Conservation (phyloP, 805 yeast species). For the Myxozyma sirexii region DNA sequence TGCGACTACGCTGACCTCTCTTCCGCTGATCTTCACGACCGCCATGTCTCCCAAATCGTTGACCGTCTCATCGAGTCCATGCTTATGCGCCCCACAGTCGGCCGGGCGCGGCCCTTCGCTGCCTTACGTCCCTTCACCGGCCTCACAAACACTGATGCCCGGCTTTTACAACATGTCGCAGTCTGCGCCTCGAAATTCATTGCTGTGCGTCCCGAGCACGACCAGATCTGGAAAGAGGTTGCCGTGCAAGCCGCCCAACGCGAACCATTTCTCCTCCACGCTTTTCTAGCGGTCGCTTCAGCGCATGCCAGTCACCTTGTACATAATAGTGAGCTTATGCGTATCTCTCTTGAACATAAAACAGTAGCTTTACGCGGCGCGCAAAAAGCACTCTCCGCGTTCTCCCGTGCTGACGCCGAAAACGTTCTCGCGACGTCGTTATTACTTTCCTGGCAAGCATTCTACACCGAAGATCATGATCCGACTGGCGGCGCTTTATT, state of each 20-base stretch:
- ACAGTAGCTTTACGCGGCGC: constrained; percentile 24
- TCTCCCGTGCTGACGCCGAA: constrained; percentile 17
- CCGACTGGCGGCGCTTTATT: constrained; percentile 19
- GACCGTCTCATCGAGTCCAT: constrained; percentile 1
- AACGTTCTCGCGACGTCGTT: constrained; percentile 16
- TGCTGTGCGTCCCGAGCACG: constrained; percentile 24
- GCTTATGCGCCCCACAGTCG: not conserved
- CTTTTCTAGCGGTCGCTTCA: constrained; percentile 25
- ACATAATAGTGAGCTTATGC: constrained; percentile 10
- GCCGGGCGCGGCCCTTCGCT: constrained; percentile 18
- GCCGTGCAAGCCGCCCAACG: constrained; percentile 25
- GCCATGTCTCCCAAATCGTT: constrained; percentile 21
- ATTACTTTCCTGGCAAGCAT: constrained; percentile 22
- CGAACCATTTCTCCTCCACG: constrained; percentile 25
- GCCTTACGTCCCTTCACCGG: constrained; percentile 14
- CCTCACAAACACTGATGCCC: constrained; percentile 22
- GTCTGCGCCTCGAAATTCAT: constrained; percentile 15
- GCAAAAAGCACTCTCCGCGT: constrained; percentile 16
- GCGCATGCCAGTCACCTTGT: constrained; percentile 18
- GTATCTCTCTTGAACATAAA: constrained; percentile 22
- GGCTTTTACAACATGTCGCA: constrained; percentile 23
- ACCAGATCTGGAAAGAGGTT: constrained; percentile 23
- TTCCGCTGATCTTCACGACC: constrained; percentile 21
- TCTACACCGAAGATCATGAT: constrained; percentile 24
- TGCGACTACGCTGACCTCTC: constrained; percentile 26